Conservation (phyloP, 768 basidiomycete species). For the Russula brevipes region DNA sequence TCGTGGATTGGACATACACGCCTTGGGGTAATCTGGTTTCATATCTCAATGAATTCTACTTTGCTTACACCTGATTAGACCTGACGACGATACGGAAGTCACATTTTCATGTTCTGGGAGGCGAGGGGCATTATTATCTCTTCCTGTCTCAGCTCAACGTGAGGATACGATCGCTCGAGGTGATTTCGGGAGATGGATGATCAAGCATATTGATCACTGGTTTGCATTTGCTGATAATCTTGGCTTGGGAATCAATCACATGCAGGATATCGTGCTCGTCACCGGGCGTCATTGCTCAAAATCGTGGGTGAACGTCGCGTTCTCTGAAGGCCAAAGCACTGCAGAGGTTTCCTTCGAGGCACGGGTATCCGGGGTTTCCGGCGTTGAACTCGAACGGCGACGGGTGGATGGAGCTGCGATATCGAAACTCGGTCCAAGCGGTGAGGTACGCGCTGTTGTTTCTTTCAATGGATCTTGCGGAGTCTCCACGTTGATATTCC, state of each 20-base stretch:
- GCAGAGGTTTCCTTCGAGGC: not conserved
- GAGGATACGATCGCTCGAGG: not conserved
- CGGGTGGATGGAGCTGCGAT: not conserved
- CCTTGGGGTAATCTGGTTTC: too few relatives aligned
- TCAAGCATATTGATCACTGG: not conserved
- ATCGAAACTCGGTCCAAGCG: not conserved
- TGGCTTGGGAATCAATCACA: not conserved
- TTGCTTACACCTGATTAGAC: not conserved
- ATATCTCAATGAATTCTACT: not conserved
- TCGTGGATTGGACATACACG: too few relatives aligned
- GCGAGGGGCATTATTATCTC: not conserved
- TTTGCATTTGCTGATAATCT: not conserved
- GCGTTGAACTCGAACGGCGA: not conserved
- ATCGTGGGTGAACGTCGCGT: not conserved
- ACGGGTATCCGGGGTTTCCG: not conserved
- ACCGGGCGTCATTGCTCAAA: not conserved
- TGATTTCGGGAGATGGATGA: not conserved
- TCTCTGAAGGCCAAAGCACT: not conserved
- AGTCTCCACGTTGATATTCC: not conserved
- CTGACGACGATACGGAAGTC: not conserved
- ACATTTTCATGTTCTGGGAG: not conserved
- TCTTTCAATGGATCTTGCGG: not conserved
- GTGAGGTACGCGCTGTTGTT: not conserved
- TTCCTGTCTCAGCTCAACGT: not conserved
- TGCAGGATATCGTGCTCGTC: not conserved